These are phyloP conservation scores for Trichoderma sp. DNA, from an alignment of 2,329 filamentous ascomycete species.

Conservation along the genomic window DNA sequence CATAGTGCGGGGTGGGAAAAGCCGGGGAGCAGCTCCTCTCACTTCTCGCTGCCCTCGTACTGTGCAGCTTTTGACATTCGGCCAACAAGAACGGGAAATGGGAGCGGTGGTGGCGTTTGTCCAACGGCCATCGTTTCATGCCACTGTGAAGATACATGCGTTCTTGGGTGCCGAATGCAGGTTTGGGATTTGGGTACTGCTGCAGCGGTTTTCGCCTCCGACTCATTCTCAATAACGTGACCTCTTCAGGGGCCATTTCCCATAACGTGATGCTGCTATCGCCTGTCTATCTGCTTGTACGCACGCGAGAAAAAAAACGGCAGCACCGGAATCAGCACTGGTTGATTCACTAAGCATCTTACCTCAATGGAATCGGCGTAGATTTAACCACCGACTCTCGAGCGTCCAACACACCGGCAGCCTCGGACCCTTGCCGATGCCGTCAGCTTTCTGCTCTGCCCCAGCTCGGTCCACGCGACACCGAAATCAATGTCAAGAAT, in stretches of 20 bases:
- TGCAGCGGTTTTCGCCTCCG: not conserved
- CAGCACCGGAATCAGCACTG: not conserved
- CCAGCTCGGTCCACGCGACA: not conserved
- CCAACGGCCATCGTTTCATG: not conserved
- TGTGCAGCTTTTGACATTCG: not conserved
- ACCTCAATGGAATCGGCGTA: not conserved
- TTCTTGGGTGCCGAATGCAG: not conserved
- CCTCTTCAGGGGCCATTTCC: not conserved
- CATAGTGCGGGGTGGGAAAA: slow-evolving; percentile 17
- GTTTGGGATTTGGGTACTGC: not conserved
- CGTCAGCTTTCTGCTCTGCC: not conserved
- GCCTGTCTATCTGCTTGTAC: not conserved
- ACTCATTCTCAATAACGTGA: not conserved
- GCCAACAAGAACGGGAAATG: not conserved
- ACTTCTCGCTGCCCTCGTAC: not conserved
- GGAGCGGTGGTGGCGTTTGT: not conserved
- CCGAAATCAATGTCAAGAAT: not conserved
- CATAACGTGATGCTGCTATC: not conserved
- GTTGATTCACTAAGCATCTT: not conserved
- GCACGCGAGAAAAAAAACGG: not conserved
- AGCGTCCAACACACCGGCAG: not conserved
- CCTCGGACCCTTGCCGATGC: not conserved
- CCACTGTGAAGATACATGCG: not conserved
- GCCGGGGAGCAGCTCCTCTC: slow-evolving; percentile 14
- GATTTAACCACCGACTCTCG: not conserved